Base-by-base conservation (phyloP, 805 yeast species). In the Yamadazyma sp. region DNA sequence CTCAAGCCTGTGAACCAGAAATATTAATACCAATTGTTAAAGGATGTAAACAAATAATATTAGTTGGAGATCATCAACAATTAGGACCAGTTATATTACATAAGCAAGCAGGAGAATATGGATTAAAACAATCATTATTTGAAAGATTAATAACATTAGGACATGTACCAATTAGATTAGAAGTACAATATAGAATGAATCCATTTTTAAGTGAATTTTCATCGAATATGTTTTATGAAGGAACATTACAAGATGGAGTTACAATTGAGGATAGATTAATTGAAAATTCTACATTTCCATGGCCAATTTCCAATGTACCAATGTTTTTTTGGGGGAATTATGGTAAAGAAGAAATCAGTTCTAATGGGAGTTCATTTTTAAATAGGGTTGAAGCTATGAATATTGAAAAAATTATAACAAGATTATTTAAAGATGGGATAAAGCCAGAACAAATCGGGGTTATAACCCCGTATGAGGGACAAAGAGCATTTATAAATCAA, bases 41-140 rank as follows among this genome's bases (percentile, higher is more conserved):
- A 47, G 96, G 96, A 17, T 88, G 94, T 30, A 83, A 82, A 53
- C 96, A 89, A 55, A 86, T 88, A 5, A 76, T 89, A 30, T 64
- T 89, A 22, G 96, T 88, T 24, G 98, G 98, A 52, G 98, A 89
- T 58, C 97, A 91, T 60, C 91, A 87, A 62, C 98, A 89, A 65
- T 69, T 89, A 45, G 96, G 97, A 1, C 97, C 98, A 0, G 94
- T 88, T 16, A 82, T 91, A 31, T 59, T 86, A 37, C 87, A 86
- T 47, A 76, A 78, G 49, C 73, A 75, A 47, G 96, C 95, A 3
- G 87, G 82, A 12, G 81, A 81, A 43, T 95, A 95, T 0, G 96
- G 97, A 16, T 70, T 91, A 37, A 75, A 75, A 40, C 95, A 86
- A 54, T 87, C 96, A 1, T 63, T 89, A 35, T 89, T 89, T 58